phyloP scores from a whole-genome alignment of 2,329 filamentous ascomycete genomes.

The Colletotrichum sp. region DNA sequence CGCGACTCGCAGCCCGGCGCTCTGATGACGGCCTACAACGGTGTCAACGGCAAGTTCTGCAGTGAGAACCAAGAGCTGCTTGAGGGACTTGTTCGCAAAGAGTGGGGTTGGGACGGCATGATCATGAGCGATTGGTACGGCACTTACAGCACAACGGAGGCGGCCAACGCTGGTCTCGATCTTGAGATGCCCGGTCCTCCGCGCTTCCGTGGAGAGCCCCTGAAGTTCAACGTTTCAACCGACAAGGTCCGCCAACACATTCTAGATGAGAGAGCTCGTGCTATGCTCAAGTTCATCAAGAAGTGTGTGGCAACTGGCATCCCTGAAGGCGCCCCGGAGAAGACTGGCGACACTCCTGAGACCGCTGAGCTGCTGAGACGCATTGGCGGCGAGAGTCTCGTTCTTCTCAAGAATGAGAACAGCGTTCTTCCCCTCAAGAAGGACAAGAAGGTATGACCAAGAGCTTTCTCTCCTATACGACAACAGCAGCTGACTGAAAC shows the following conservation, averaged over 20 bases:
- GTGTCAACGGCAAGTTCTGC: slow-evolving; percentile 61
- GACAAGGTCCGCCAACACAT: slow-evolving; percentile 62
- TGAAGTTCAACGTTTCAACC: slow-evolving; percentile 57
- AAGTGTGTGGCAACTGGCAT: slow-evolving; percentile 58
- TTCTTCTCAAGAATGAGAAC: slow-evolving; percentile 76
- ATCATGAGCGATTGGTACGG: slow-evolving; percentile 68
- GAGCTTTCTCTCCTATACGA: not conserved
- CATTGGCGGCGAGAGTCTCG: slow-evolving; percentile 72
- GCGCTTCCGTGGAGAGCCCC: slow-evolving; percentile 53
- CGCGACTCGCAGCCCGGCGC: slow-evolving; percentile 55
- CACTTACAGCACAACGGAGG: slow-evolving; percentile 58
- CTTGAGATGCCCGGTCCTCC: slow-evolving; percentile 66
- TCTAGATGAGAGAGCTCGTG: slow-evolving; percentile 62
- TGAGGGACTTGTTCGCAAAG: slow-evolving; percentile 55
- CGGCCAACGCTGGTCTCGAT: slow-evolving; percentile 57
- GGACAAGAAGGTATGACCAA: slow-evolving; percentile 54
- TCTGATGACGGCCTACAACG: slow-evolving; percentile 66
- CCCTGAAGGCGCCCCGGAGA: slow-evolving; percentile 59
- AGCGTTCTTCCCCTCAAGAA: slow-evolving; percentile 67
- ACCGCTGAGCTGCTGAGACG: slow-evolving; percentile 68
- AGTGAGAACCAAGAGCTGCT: slow-evolving; percentile 59
- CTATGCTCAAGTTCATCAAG: slow-evolving; percentile 65
- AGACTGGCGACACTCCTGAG: slow-evolving; percentile 62
- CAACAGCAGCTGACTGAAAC: not conserved
- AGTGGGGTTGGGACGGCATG: slow-evolving; percentile 64